A percentile compares a stretch with the other conserved stretches of the same genome.
Evolutionary conservation across 2,329 filamentous ascomycete genomes (phyloP).

Genomic region (Pseudopyrenochaeta lycopersici): DNA sequence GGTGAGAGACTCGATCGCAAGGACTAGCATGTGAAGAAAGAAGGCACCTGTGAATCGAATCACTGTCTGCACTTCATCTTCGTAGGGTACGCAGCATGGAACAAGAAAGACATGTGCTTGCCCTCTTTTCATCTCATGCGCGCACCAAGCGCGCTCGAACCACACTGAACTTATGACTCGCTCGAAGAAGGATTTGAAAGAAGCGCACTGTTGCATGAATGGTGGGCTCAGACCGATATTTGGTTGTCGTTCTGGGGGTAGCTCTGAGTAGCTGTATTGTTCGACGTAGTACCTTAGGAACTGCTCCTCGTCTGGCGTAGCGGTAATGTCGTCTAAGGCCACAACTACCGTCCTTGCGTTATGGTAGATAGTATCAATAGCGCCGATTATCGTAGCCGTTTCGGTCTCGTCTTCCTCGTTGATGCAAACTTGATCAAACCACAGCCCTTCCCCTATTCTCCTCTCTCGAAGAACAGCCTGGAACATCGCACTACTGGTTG

Average conservation of each 20-base stretch:
- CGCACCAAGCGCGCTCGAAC: constrained; percentile 57
- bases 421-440: constrained; percentile 58
- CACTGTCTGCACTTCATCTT: constrained; percentile 32
- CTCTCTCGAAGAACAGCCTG: constrained; percentile 53
- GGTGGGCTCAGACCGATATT: constrained; percentile 37
- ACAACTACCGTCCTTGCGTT: constrained; percentile 53
- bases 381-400: constrained; percentile 50
- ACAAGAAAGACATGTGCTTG: constrained; percentile 53
- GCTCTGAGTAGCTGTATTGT: constrained; percentile 43
- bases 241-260: constrained; percentile 31
- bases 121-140: constrained; percentile 55
- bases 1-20: constrained; percentile 37
- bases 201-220: constrained; percentile 37
- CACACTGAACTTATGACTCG: constrained; percentile 52
- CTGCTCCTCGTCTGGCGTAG: constrained; percentile 44
- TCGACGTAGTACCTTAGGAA: constrained; percentile 51
- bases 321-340: constrained; percentile 53
- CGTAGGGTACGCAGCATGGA: constrained; percentile 39
- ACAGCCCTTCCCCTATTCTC: constrained; percentile 50
- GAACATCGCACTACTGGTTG: constrained; percentile 50
- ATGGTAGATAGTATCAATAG: constrained; percentile 54
- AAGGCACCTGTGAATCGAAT: constrained; percentile 53
- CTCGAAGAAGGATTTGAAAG: constrained; percentile 40
- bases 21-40: constrained; percentile 51
- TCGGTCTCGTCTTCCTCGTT: constrained; percentile 52